phyloP scores from a whole-genome alignment of 352 stramenopile genomes.

The Globisporangium polare region DNA sequence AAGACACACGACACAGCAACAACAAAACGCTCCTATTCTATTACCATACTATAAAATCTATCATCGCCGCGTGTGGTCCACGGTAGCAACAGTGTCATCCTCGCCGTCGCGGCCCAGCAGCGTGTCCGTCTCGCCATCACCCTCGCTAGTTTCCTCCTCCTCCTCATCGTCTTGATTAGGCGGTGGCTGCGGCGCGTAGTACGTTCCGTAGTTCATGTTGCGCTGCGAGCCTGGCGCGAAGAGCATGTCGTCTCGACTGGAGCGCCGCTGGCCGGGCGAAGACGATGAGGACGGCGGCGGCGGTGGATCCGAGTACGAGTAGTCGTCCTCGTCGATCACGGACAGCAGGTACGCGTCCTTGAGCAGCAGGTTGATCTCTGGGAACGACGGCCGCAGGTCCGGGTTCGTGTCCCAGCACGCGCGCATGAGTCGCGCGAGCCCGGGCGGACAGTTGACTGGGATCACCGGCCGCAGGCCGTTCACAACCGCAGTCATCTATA shows the following conservation, averaged over 20 bases:
- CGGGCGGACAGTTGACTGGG: conserved; percentile 73
- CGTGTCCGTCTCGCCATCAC: conserved; percentile 1
- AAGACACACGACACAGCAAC: too few relatives aligned
- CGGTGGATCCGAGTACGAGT: conserved; percentile 33
- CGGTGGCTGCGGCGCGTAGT: conserved; percentile 14
- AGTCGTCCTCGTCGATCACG: conserved; percentile 50
- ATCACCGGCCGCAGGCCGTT: conserved; percentile 84
- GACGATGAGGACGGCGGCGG: conserved; percentile 35
- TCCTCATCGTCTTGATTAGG: conserved; percentile 6
- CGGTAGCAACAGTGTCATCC: conserved; percentile 7
- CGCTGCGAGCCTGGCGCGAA: conserved; percentile 15
- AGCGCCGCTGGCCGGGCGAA: conserved; percentile 20
- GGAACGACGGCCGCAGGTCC: conserved; percentile 66
- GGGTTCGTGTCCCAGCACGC: conserved; percentile 80
- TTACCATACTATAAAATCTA: conserved; percentile 20
- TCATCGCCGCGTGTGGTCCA: conserved; percentile 8
- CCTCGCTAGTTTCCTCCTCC: not conserved
- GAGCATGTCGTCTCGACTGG: conserved; percentile 34
- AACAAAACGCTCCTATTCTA: conserved; percentile 18
- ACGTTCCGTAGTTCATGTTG: conserved; percentile 24
- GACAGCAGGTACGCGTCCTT: conserved; percentile 74
- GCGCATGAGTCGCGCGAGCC: conserved; percentile 75
- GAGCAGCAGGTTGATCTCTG: conserved; percentile 73
- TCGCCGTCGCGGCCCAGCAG: conserved; percentile 20
- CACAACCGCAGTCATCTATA: conserved; percentile 84